Base-by-base conservation (phyloP, 2,329 filamentous ascomycete genomes). In the Pseudogymnoascus destructans region DNA sequence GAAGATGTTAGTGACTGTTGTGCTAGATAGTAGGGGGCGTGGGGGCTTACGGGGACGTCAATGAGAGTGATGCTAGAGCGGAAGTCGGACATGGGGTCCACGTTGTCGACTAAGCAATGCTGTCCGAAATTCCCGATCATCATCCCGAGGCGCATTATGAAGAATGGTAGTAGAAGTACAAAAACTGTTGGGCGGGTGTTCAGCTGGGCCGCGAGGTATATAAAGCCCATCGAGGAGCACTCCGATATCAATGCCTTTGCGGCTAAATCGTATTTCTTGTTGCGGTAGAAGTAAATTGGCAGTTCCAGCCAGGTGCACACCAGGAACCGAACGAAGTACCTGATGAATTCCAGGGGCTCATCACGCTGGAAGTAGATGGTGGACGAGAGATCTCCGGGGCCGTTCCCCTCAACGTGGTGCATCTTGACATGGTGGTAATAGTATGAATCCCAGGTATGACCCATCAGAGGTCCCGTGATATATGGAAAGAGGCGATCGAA, bases 61-160 rank as follows among this genome's bases (percentile, higher is more conserved):
- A 92, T 83, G 21, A 92, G 68, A 0, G 87, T 91, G 63, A 91
- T 87, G 69, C 86, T 90, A 0, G 85, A 89, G 33, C 86, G 77
- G 65, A 84, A 91, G 67, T 92, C 87, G 0, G 86, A 90, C 65
- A 87, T 80, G 0, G 87, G 87, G 63, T 89, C 83, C 10, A 81
- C 73, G 17, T 84, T 79, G 65, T 92, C 87, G 5, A 92, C 86
- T 62, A 92, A 84, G 1, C 87, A 87, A 68, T 92, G 87, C 68
- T 92, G 87, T 3, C 86, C 87, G 86, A 86, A 92, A 67, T 92
- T 92, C 1, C 87, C 87, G 6, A 87, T 77, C 87, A 91, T 92
- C 62, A 92, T 70, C 0, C 82, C 87, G 15, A 88, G 64, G 0
- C 87, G 78, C 70, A 91, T 77, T 27, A 85, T 69, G 2, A 79